A percentile compares a stretch with the other conserved stretches of the same genome.
Evolutionary conservation across 1,284 basidiomycete species (phyloP).

Genomic region (Polyporus tsugae): DNA sequence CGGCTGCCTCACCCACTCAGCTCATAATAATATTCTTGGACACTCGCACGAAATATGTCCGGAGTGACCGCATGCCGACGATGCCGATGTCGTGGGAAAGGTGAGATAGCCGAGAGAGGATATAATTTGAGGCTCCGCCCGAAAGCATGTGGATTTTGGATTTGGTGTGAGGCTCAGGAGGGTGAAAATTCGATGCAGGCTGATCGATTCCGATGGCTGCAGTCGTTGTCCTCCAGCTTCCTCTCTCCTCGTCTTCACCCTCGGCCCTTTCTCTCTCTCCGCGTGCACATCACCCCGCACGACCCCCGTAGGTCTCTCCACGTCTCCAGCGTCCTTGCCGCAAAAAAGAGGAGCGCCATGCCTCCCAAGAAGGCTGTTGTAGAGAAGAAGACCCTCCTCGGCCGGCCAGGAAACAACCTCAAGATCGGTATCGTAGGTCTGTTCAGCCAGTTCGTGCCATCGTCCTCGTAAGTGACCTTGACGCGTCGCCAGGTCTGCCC

Average conservation of each 20-base stretch:
- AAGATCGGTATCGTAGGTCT: slow-evolving; percentile 97
- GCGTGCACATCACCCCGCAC: slow-evolving; percentile 21
- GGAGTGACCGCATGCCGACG: slow-evolving; percentile 30
- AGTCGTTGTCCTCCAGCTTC: slow-evolving; percentile 19
- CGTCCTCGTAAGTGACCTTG: slow-evolving; percentile 24
- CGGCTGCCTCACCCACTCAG: background rate
- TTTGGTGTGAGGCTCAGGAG: slow-evolving; percentile 10
- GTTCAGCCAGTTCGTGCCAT: slow-evolving; percentile 46
- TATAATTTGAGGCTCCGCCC: slow-evolving; percentile 24
- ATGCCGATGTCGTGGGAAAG: slow-evolving; percentile 22
- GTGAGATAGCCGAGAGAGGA: slow-evolving; percentile 13
- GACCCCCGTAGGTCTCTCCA: slow-evolving; percentile 37
- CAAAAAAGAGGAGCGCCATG: slow-evolving; percentile 66
- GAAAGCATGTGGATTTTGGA: background rate
- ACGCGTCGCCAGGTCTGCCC: slow-evolving; percentile 71
- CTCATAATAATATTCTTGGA: background rate
- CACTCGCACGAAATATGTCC: background rate
- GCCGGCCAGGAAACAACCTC: slow-evolving; percentile 92
- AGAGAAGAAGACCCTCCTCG: slow-evolving; percentile 89
- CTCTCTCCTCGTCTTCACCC: slow-evolving; percentile 27
- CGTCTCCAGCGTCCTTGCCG: slow-evolving; percentile 32
- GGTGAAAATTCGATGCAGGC: slow-evolving; percentile 48
- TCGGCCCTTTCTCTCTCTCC: slow-evolving; percentile 20
- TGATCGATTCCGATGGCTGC: slow-evolving; percentile 32
- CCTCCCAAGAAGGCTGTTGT: slow-evolving; percentile 84